These are phyloP conservation scores for Oryza meridionalis DNA, from an alignment of 176 grass and related monocot genomes.

Conservation along the genomic window DNA sequence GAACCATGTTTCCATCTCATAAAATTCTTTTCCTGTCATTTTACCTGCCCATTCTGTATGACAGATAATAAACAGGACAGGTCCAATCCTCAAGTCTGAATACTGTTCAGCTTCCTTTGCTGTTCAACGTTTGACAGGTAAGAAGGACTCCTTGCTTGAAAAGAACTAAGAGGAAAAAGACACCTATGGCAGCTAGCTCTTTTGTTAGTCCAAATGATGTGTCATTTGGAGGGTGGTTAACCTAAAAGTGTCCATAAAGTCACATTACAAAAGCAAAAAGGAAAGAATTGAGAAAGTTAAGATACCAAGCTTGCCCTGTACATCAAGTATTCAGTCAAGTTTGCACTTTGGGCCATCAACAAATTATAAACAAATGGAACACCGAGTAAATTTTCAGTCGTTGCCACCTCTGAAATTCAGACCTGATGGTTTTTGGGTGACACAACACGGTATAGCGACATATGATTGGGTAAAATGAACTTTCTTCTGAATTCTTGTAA, in stretches of 20 bases:
- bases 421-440: neutral
- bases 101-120: neutral
- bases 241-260: neutral
- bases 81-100: neutral
- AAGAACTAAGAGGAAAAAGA: neutral
- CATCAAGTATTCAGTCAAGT: neutral
- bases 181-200: neutral
- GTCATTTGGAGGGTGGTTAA: constrained; percentile 5
- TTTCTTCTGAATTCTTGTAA: neutral
- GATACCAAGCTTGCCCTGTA: neutral
- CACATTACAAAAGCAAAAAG: neutral
- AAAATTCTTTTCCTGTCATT: neutral
- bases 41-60: neutral
- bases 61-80: neutral
- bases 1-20: neutral
- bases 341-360: neutral
- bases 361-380: neutral
- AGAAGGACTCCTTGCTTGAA: neutral
- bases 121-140: neutral
- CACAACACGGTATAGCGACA: too few species aligned
- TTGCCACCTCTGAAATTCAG: neutral
- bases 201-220: neutral
- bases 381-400: neutral
- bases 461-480: neutral
- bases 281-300: neutral